phyloP scores from a whole-genome alignment of 225 moss, liverwort and hornwort genomes.

The Asterella californica region DNA sequence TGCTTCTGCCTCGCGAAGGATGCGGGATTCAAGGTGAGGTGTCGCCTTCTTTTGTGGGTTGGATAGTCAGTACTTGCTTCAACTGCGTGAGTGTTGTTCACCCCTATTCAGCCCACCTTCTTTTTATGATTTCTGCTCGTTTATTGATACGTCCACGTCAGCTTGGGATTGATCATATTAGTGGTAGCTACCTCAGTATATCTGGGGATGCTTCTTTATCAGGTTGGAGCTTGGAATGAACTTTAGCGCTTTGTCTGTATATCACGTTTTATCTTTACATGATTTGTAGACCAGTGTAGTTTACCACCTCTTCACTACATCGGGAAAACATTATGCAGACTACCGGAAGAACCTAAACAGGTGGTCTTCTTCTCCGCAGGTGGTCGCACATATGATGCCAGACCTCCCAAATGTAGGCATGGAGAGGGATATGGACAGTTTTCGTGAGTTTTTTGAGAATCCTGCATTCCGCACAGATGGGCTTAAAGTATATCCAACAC shows the following conservation, averaged over 20 bases:
- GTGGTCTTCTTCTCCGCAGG: constrained; percentile 34
- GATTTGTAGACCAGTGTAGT: too few species aligned
- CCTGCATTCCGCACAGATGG: constrained; percentile 96
- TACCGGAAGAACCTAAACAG: neutral
- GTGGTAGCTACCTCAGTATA: too few species aligned
- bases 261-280: too few species aligned
- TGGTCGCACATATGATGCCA: constrained; percentile 99
- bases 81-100: neutral
- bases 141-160: too few species aligned
- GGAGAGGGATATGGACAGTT: constrained; percentile 98
- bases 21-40: constrained; percentile 82
- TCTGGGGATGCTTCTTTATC: too few species aligned
- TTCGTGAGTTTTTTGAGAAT: constrained; percentile 93
- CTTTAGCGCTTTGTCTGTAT: too few species aligned
- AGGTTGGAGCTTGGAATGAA: too few species aligned
- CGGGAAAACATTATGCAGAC: too few species aligned
- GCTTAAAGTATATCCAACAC: constrained; percentile 91
- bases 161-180: too few species aligned
- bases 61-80: neutral
- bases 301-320: too few species aligned
- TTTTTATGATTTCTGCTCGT: too few species aligned
- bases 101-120: too few species aligned
- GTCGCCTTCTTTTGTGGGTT: neutral
- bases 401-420: constrained; percentile 98
- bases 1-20: constrained; percentile 98